These are phyloP conservation scores for Flaveria linearis DNA, from an alignment of 129 eudicot species.

Conservation along the genomic window DNA sequence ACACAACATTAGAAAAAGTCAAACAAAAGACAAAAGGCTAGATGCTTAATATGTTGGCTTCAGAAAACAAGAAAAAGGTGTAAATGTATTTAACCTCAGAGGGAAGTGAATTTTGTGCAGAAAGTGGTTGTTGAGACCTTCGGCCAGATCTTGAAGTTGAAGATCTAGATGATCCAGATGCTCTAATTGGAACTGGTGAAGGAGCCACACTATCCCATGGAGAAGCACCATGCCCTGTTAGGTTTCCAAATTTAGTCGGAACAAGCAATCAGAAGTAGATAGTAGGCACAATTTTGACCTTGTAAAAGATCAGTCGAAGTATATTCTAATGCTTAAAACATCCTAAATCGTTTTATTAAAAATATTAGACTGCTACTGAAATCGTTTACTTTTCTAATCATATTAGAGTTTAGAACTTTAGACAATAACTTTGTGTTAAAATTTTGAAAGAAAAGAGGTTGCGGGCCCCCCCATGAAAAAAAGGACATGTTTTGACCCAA, in stretches of 20 bases:
- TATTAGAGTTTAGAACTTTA: background rate
- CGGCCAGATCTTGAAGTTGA: constrained; percentile 61
- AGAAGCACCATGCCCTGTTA: constrained; percentile 57
- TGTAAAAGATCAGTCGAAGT: too few species aligned
- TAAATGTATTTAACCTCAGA: constrained; percentile 48
- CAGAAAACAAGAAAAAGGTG: constrained; percentile 11
- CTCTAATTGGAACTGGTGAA: constrained; percentile 93
- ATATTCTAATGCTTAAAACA: background rate
- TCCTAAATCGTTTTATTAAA: background rate
- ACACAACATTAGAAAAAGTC: constrained; percentile 9
- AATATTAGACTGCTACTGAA: background rate
- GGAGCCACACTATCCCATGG: constrained; percentile 95
- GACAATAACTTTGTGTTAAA: background rate
- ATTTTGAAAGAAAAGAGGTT: background rate
- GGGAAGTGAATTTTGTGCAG: constrained; percentile 36
- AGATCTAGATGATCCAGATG: constrained; percentile 82
- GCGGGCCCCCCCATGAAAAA: background rate
- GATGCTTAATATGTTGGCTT: background rate
- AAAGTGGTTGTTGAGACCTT: constrained; percentile 40
- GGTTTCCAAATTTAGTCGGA: constrained; percentile 11
- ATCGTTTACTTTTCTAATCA: background rate
- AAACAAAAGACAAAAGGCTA: constrained; percentile 15
- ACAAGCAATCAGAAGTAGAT: constrained; percentile 22
- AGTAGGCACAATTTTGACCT: background rate
- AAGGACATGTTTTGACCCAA: constrained; percentile 1